Conservation (phyloP, 768 basidiomycete genomes). For the Collybia nuda region DNA sequence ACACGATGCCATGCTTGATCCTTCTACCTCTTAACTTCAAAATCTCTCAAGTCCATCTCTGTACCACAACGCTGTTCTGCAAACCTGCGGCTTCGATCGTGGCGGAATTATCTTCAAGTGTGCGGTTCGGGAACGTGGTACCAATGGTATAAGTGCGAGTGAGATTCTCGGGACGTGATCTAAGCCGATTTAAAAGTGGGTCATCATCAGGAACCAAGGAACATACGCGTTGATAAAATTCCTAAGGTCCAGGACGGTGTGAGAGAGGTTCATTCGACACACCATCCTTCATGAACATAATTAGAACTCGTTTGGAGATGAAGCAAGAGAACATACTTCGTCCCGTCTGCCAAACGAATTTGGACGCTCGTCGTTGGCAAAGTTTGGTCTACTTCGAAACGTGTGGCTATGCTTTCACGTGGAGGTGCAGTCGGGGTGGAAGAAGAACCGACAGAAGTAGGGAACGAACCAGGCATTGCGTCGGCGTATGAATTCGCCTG, state of each 20-base stretch:
- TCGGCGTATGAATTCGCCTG: not conserved
- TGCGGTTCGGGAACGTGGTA: constrained; percentile 86
- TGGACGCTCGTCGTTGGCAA: constrained; percentile 89
- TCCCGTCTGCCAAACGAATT: constrained; percentile 88
- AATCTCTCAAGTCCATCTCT: constrained; percentile 62
- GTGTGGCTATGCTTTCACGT: constrained; percentile 40
- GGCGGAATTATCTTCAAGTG: constrained; percentile 58
- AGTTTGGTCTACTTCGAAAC: constrained; percentile 80
- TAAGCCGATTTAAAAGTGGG: constrained; percentile 21
- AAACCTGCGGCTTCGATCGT: constrained; percentile 76
- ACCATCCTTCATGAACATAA: constrained; percentile 53
- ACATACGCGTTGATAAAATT: constrained; percentile 90
- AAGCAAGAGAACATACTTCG: constrained; percentile 47
- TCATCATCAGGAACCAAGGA: not conserved
- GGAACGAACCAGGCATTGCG: constrained; percentile 65
- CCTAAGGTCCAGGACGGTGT: constrained; percentile 83
- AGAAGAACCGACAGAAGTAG: constrained; percentile 22
- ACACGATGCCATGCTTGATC: no score
- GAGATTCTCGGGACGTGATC: constrained; percentile 69
- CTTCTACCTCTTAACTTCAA: no score
- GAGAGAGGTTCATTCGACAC: constrained; percentile 85
- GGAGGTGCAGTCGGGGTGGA: constrained; percentile 18
- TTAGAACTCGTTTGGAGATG: not conserved
- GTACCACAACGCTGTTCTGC: constrained; percentile 82
- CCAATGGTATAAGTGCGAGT: constrained; percentile 71